Evolutionary conservation across 2,329 filamentous ascomycete species (phyloP).

Genomic region (Phialophora verrucosa): DNA sequence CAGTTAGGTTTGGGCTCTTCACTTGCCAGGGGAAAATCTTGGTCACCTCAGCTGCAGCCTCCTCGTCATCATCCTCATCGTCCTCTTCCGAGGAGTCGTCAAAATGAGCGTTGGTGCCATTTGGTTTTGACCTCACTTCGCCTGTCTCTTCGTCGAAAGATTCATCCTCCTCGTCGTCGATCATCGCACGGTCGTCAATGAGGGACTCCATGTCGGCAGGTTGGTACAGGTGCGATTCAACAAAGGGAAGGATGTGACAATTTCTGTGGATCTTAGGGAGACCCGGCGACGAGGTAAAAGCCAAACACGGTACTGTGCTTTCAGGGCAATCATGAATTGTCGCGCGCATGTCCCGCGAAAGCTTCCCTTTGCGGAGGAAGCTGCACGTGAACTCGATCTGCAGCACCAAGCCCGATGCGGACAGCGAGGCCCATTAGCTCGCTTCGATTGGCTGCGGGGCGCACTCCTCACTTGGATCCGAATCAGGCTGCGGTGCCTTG

Average conservation of each 20-base stretch:
- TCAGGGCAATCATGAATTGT: neutral
- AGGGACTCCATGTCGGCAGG: slow-evolving; percentile 56
- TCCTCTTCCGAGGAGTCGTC: slow-evolving; percentile 93
- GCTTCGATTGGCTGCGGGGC: slow-evolving; percentile 12
- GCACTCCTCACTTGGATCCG: slow-evolving; percentile 3
- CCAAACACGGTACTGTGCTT: neutral
- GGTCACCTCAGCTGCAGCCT: slow-evolving; percentile 75
- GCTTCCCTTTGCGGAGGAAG: neutral
- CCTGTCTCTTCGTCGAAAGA: slow-evolving; percentile 79
- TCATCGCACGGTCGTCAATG: slow-evolving; percentile 82
- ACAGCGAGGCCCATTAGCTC: neutral
- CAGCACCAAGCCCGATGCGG: neutral
- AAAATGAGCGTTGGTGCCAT: slow-evolving; percentile 55
- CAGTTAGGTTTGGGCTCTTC: slow-evolving; percentile 2
- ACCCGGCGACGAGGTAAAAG: neutral
- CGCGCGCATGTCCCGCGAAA: neutral
- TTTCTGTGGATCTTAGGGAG: neutral
- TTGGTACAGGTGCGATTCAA: neutral
- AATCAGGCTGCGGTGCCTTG: slow-evolving; percentile 12
- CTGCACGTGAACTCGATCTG: neutral
- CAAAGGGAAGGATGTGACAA: neutral
- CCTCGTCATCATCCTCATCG: slow-evolving; percentile 90
- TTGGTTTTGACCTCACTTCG: slow-evolving; percentile 55
- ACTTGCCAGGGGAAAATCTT: neutral
- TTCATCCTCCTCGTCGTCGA: slow-evolving; percentile 83